Base-by-base conservation (phyloP, 1,139 yeast genomes). In the Pichia sp. region DNA sequence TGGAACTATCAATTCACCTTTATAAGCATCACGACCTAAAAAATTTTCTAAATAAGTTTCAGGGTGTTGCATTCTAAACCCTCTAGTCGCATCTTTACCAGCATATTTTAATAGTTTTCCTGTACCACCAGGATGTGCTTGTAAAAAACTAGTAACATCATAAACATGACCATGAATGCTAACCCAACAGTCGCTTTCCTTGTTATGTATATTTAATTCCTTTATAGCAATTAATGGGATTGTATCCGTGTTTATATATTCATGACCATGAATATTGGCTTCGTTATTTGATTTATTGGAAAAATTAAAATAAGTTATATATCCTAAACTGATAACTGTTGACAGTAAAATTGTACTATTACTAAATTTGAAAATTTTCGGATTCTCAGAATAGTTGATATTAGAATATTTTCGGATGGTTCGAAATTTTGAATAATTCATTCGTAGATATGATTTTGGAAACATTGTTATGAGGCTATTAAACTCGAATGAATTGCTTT, bases 61-160 rank as follows among this genome's bases (percentile, higher is more conserved):
- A 0, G 96, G 92, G 63, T 90, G 97, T 54, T 89, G 78, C 6
- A 95, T 89, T 51, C 74, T 82, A 61, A 89, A 90, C 47, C 87
- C 81, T 54, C 82, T 84, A 2, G 95, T 84, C 2, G 96, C 97
- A 60, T 90, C 97, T 54, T 78, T 82, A 11, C 97, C 97, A 3
- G 95, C 97, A 61, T 79, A 87, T 51, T 76, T 76, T 37, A 82
- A 59, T 7, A 66, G 56, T 35, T 64, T 57, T 20, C 58, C 56
- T 23, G 56, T 60, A 23, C 71, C 60, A 6, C 67, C 67, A 1
- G 73, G 73, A 39, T 69, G 63, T 20, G 42, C 40, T 8, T 57
- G 52, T 39, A 65, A 62, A 52, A 80, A 67, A 12, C 77, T 73
- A 46, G 77, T 84, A 51, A 89, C 74, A 61, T 90, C 87, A 61